These are phyloP conservation scores for Thelephora terrestris DNA, from an alignment of 1,284 basidiomycete genomes.

Conservation along the genomic window DNA sequence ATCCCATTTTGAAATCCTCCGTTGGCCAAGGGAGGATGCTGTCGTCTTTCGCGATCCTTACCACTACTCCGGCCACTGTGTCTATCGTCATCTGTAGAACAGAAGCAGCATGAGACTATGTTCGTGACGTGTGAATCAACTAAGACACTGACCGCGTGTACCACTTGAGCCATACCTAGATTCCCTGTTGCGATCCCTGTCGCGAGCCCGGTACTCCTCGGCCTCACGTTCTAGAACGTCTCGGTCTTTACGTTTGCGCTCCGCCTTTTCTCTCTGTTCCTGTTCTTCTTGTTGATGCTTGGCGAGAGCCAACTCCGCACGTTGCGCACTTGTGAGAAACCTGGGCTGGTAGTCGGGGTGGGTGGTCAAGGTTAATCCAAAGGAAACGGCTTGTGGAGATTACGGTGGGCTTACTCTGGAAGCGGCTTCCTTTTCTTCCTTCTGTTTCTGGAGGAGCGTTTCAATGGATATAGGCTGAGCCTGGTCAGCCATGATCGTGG, in stretches of 20 bases:
- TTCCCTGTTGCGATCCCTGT: constrained; percentile 26
- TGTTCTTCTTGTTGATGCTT: constrained; percentile 75
- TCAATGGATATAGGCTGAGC: constrained; percentile 76
- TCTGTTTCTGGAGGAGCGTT: constrained; percentile 76
- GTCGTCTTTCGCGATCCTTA: constrained; percentile 23
- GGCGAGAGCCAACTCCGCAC: constrained; percentile 79
- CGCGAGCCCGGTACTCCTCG: constrained; percentile 47
- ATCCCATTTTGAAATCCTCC: constrained; percentile 45
- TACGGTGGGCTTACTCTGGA: constrained; percentile 53
- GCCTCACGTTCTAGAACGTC: constrained; percentile 68
- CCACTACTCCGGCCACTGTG: constrained; percentile 33
- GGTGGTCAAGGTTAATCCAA: neutral
- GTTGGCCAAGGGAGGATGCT: constrained; percentile 14
- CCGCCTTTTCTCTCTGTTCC: constrained; percentile 54
- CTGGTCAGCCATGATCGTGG: constrained; percentile 26
- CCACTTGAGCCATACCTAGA: constrained; percentile 28
- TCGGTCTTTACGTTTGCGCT: constrained; percentile 45
- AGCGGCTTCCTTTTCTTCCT: constrained; percentile 78
- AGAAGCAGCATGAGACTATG: constrained; percentile 8
- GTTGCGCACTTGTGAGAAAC: constrained; percentile 82
- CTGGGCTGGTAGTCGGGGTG: constrained; percentile 49
- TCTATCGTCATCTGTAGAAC: constrained; percentile 47
- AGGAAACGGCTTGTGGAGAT: neutral
- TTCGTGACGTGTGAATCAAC: constrained; percentile 11
- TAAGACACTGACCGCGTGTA: constrained; percentile 35